These are phyloP conservation scores for Vaccinium macrocarpon DNA, from an alignment of 148 eudicot species.

Conservation along the genomic window DNA sequence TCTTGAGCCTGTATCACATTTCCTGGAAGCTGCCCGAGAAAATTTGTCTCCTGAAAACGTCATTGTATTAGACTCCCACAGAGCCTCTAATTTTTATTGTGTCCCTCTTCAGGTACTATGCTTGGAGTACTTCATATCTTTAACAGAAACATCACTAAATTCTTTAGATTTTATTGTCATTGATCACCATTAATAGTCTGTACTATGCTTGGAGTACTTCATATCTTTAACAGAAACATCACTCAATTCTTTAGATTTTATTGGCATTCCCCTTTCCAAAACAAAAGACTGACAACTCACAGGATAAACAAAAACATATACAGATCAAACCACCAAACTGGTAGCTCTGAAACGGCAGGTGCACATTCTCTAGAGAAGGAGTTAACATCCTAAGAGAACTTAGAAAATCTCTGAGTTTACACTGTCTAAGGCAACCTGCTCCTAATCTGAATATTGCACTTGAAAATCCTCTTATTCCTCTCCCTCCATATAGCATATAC, in stretches of 20 bases:
- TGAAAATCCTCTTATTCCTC: too few relatives aligned
- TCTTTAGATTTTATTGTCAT: neutral
- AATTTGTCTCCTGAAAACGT: constrained; percentile 64
- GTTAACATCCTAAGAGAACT: too few relatives aligned
- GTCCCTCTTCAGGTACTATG: constrained; percentile 81
- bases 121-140: neutral
- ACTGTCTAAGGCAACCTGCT: too few relatives aligned
- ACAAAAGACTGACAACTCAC: too few relatives aligned
- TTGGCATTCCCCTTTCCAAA: neutral
- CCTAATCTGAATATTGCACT: too few relatives aligned
- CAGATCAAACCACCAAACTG: too few relatives aligned
- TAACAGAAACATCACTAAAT: neutral
- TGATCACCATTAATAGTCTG: neutral
- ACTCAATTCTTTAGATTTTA: neutral
- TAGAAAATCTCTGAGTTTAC: too few relatives aligned
- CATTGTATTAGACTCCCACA: constrained; percentile 48
- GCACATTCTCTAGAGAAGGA: too few relatives aligned
- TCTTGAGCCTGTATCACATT: constrained; percentile 96
- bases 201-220: constrained; percentile 19
- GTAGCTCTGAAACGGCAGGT: too few relatives aligned
- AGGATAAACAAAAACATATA: too few relatives aligned
- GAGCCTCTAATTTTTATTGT: constrained; percentile 73
- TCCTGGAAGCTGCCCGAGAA: constrained; percentile 76
- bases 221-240: neutral
- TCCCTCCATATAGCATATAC: too few relatives aligned